Percentiles rank a stretch among this genome's conserved stretches.
phyloP scores from a whole-genome alignment of 805 yeast species.

The Kodamaea hsintzibuensis region DNA sequence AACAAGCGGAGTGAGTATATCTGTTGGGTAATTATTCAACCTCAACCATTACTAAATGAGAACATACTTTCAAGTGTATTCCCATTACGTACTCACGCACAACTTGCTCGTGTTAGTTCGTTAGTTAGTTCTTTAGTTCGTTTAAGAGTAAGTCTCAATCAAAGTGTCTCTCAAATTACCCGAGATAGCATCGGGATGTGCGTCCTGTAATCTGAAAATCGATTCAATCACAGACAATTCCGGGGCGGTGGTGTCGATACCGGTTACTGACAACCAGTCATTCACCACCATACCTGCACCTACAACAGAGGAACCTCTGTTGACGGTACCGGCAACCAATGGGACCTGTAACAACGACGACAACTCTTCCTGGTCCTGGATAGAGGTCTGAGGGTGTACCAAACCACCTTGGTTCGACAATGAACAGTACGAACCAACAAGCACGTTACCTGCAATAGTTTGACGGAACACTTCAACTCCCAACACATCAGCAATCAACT shows the following conservation, averaged over 20 bases:
- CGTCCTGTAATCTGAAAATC: constrained; percentile 90
- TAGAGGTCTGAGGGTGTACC: constrained; percentile 96
- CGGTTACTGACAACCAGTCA: constrained; percentile 97
- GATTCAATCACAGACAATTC: constrained; percentile 96
- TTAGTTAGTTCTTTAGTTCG: background rate
- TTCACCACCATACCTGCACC: constrained; percentile 99
- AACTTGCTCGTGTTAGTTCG: background rate
- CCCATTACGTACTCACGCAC: background rate
- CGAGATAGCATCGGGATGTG: constrained; percentile 82
- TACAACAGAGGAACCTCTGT: constrained; percentile 95
- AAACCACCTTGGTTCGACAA: constrained; percentile 97
- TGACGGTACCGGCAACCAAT: constrained; percentile 96
- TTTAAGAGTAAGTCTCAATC: constrained; percentile 83
- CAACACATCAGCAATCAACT: constrained; percentile 92
- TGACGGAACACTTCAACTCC: constrained; percentile 99
- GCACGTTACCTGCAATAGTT: constrained; percentile 96
- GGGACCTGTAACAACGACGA: constrained; percentile 96
- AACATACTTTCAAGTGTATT: background rate
- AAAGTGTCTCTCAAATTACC: constrained; percentile 88
- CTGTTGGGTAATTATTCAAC: background rate
- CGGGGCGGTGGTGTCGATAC: constrained; percentile 97
- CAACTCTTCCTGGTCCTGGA: constrained; percentile 97
- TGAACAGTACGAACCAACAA: constrained; percentile 95
- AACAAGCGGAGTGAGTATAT: background rate
- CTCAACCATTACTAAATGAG: background rate